These are phyloP conservation scores for Zygoascus sp. DNA, from an alignment of 1,139 yeast genomes.

Conservation along the genomic window DNA sequence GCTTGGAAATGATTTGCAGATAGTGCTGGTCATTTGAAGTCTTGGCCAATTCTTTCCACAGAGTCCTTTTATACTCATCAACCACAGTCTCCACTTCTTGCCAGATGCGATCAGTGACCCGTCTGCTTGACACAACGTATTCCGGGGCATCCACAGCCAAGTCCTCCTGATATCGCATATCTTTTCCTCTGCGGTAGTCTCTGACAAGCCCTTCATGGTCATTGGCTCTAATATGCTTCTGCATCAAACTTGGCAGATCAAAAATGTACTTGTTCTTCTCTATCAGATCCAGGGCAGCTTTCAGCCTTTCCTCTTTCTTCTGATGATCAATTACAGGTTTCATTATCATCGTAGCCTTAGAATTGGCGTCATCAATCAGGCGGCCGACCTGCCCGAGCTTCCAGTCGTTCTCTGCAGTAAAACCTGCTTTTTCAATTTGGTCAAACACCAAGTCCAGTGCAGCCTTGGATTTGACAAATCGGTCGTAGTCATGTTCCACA, in stretches of 20 bases:
- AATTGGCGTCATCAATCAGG: constrained; percentile 35
- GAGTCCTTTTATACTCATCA: constrained; percentile 55
- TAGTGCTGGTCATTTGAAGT: constrained; percentile 44
- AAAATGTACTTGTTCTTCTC: constrained; percentile 60
- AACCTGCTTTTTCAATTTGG: constrained; percentile 44
- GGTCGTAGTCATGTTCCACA: constrained; percentile 68
- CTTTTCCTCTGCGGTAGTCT: constrained; percentile 59
- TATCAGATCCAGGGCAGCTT: constrained; percentile 57
- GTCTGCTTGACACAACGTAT: constrained; percentile 26
- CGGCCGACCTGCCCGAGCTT: constrained; percentile 32
- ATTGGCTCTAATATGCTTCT: constrained; percentile 48
- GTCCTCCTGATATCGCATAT: constrained; percentile 31
- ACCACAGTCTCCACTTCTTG: constrained; percentile 61
- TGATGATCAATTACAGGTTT: constrained; percentile 72
- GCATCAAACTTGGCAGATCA: constrained; percentile 63
- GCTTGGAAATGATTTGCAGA: constrained; percentile 51
- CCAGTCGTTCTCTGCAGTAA: constrained; percentile 37
- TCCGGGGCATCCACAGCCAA: constrained; percentile 28
- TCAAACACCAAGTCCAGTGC: constrained; percentile 54
- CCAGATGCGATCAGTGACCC: constrained; percentile 54
- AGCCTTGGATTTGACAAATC: constrained; percentile 73
- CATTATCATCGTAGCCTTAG: constrained; percentile 57
- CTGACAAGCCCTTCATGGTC: constrained; percentile 70
- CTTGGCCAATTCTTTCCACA: constrained; percentile 55
- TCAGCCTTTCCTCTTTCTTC: constrained; percentile 55